Base-by-base conservation (phyloP, 345 rosid genomes). In the Syzygium aqueum region DNA sequence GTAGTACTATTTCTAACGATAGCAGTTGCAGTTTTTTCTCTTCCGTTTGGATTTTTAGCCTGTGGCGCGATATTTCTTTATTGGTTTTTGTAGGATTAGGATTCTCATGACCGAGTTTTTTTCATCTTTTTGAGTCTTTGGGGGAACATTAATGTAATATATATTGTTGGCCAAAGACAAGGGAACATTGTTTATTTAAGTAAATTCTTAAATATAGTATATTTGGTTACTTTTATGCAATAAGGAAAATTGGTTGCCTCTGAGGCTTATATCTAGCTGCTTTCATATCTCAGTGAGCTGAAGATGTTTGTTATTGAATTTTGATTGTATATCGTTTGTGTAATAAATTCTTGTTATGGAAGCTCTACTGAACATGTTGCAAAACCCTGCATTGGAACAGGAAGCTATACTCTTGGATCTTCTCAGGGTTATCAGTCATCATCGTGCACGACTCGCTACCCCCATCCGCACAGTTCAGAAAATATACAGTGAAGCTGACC, bases 401-500 rank as follows among this genome's bases (percentile, higher is more conserved):
- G 99, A 96, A 94, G 97, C 93, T 28, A 90, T 97, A 86, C 93
- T 97, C 65, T 84, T 95, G 95, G 99, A 97, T 92, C 99, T 97
- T 91, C 97, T 96, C 17, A 93, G 95, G 89, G 98, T 97, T 73
- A 91, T 96, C 67, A 94, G 96, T 84, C 97, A 97, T 91, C 99
- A 97, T 37, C 90, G 93, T 19, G 99, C 97, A 51, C 94, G 97
- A 54, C 98, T 97, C 12, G 99, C 99, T 89, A 97, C 97, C 85
- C 99, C 98, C 33, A 95, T 96, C 85, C 97, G 99, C 83, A 96
- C 97, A 33, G 93, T 97, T 57, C 99, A 95, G 89, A 96, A 96
- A 85, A 87, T 94, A 87, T 94, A 95, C 90, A 85, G 90, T 2
- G 98, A 96, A 82, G 88, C 95, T 85, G 98, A 96, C 84, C 86